Evolutionary conservation across 2,329 filamentous ascomycete species (phyloP), one percentile per base, ranked within the genome.

Genomic region (Penicillium glabrum): DNA sequence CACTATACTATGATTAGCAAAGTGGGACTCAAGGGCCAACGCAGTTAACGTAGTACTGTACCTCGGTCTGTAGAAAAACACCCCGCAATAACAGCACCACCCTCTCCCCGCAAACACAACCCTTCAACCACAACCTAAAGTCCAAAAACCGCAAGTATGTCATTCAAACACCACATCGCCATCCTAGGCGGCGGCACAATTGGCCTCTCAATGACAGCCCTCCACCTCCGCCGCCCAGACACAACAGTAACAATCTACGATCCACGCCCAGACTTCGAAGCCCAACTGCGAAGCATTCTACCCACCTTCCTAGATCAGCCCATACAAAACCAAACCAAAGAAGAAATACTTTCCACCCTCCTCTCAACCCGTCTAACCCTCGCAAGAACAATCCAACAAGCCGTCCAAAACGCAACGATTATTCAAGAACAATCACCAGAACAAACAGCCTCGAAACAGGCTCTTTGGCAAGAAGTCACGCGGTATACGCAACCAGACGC

Each of bases 381-480:
- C 53, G 69, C 72, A 44, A 61, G 64, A 7, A 69, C 70, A 3
- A 58, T 73, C 10, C 51, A 59, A n/a, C 61, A 74, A 2, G 83
- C 82, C 11, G 76, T 84, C 10, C 51, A 66, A 23, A 57, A 69
- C 53, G 82, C 82, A 1, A 71, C 77, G 43, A 82, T 86, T 49
- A 72, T 87, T 43, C 83, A 87, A 68, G 84, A 86, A 70, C 83
- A 85, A 69, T 82, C 82, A 0, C 83, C 83, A 0, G 84, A 86
- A 63, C 79, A 79, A 49, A 61, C 77, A 0, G 54, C 71, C 0
- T 83, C 84, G 67, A 86, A 86, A 60, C 72, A 73, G 37, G 64
- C 64, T 0, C 71, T 84, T 23, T 86, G 84, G 83, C 67, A 74
- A 0, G 65, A 81, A 24, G 76, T 87, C 7, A 78, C 84, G 56